Conservation (phyloP, 257 asterid genomes). For the Solanum pinnatisectum region DNA sequence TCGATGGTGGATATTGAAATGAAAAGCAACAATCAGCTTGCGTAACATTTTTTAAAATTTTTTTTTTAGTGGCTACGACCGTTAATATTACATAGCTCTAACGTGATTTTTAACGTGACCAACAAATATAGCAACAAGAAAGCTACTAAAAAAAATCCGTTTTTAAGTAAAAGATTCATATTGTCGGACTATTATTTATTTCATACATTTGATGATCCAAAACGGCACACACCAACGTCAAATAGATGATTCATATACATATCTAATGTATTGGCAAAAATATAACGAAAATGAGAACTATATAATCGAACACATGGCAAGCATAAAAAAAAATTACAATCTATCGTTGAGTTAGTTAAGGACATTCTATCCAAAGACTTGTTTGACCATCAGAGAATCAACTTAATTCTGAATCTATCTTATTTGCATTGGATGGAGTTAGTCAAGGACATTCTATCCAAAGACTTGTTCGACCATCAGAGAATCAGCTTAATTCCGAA, state of each 20-base stretch:
- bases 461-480: neutral
- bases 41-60: neutral
- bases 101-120: neutral
- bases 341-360: neutral
- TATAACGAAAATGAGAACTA: neutral
- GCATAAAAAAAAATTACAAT: neutral
- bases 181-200: neutral
- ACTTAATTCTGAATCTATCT: accelerated
- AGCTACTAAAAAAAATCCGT: neutral
- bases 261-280: neutral
- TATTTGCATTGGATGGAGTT: neutral
- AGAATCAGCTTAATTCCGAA: neutral
- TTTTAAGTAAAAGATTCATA: neutral
- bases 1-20: neutral
- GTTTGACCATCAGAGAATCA: neutral
- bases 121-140: neutral
- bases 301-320: neutral
- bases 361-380: neutral
- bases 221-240: neutral
- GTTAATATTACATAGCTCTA: neutral
- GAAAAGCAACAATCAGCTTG: neutral
- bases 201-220: neutral
- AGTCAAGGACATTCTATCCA: neutral
- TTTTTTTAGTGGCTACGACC: neutral
- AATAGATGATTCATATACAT: neutral